Evolutionary conservation across 768 basidiomycete species (phyloP).

Genomic region (Candolleomyces efflorescens): DNA sequence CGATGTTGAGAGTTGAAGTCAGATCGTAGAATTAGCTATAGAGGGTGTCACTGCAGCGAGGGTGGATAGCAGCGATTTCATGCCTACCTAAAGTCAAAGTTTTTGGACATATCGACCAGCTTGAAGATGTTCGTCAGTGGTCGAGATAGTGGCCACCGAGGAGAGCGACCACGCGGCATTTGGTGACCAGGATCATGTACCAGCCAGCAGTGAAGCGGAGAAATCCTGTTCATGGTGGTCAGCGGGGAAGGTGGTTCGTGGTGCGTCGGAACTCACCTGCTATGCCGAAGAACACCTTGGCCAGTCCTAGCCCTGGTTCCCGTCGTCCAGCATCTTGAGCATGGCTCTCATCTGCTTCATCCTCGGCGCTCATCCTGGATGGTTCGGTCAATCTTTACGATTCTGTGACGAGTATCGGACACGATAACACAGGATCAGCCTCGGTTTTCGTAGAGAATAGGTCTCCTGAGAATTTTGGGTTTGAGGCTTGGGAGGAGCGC

Average conservation of each 20-base stretch:
- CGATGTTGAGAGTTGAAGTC: conserved; percentile 90
- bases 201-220: conserved; percentile 92
- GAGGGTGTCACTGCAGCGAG: conserved; percentile 4
- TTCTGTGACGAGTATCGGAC: conserved; percentile 84
- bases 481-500: not conserved
- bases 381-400: conserved; percentile 92
- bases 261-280: conserved; percentile 46
- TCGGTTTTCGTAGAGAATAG: conserved; percentile 90
- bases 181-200: conserved; percentile 90
- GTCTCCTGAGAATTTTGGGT: conserved; percentile 56
- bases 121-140: conserved; percentile 94
- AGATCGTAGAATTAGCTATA: conserved; percentile 92
- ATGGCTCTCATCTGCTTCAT: conserved; percentile 89
- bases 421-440: conserved; percentile 90
- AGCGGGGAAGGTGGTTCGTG: not conserved
- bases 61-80: not conserved
- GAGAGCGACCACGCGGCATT: conserved; percentile 88
- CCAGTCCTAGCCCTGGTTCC: conserved; percentile 86
- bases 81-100: conserved; percentile 92
- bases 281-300: conserved; percentile 75
- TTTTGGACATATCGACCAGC: conserved; percentile 97
- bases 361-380: conserved; percentile 77
- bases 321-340: conserved; percentile 94
- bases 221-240: conserved; percentile 55
- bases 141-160: conserved; percentile 95